Evolutionary conservation across 306 rosid genomes (phyloP), one percentile per base, ranked within the genome.

Genomic region (Senna siamea): DNA sequence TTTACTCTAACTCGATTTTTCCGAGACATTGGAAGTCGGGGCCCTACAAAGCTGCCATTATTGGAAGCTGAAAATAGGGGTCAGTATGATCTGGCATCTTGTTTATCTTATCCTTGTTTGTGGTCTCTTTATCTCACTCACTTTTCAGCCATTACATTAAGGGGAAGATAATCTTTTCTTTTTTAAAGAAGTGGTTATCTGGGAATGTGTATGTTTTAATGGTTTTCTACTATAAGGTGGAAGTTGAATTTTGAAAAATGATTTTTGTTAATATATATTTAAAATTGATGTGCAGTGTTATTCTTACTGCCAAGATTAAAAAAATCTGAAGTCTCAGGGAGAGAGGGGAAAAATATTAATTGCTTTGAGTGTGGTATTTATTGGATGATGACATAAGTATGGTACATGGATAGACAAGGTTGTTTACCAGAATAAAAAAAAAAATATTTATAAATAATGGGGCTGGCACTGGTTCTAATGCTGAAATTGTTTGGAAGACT

Each of bases 1-100:
- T 91, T 70, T 72, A 87, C 92, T 30, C 77, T 93, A 80, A 93
- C 92, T 77, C 88, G 89, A 40, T 93, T 93, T 84, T 93, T 93
- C 69, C 92, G 98, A 47, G 91, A 89, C 68, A 92, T 83, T 35
- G 63, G 60, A 86, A 82, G 74, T 75, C 75, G 10, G 35, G 84
- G 81, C 61, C 87, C 88, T 76, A 76, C 96, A 44, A 84, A 92
- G 86, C 64, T 75, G 74, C 81, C 85, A 68, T 46, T 85, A 26
- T 63, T 87, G 62, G 82, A 86, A 80, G 79, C 81, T 70, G 81
- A 81, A 76, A 78, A 80, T 40, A 55, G 52, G 68, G 92, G 90
- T 91, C 74, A 74, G 89, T 80, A 66, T 82, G 61, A 10, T 76
- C 66, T 76, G 52, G 59, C 73, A 69, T 34, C 54, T 37, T 69